Base-by-base conservation (phyloP, 208 protist species). In the Trypanosoma melophagium region DNA sequence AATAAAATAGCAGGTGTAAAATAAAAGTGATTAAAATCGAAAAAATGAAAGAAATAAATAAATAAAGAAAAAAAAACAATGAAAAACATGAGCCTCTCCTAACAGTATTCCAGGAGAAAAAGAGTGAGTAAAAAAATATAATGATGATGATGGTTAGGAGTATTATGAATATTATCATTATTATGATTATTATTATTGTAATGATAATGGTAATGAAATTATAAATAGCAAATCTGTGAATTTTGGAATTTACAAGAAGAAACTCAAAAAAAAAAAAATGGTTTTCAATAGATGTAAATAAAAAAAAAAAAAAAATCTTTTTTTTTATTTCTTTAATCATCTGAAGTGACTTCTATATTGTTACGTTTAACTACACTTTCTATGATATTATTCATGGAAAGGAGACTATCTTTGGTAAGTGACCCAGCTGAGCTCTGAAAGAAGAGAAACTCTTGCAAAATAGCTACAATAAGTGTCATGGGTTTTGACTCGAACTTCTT, bases 361-460 rank as follows among this genome's bases (percentile, higher is more conserved):
- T 94, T 94, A 16, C 60, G 67, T 19, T 64, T 45, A 9, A 87
- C 53, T 24, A 94, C 60, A 21, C 62, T 58, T 1, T 79, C 76
- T 28, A 90, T 71, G 1, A 96, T 60, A 4, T 21, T 51, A 16
- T 59, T 81, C 76, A 90, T 82, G 22, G 81, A 83, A 42, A 80
- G 14, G 22, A 94, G 58, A 7, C 64, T 69, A 1, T 83, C 76
- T 25, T 74, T 76, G 3, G 88, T 94, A 21, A 96, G 66, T 7
- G 84, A 89, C 24, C 81, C 77, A 7, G 87, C 75, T 3, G 69
- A 42, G 57, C 91, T 91, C 64, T 94, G 86, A 72, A 96, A 96
- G 13, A 96, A 62, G 0, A 96, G 28, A 66, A 96, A 94, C 64
- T 96, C 88, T 61, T 96, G 91, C 12, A 94, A 49, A 57, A 96